Conservation (phyloP, 352 stramenopile species). For the Phytophthora pistaciae region DNA sequence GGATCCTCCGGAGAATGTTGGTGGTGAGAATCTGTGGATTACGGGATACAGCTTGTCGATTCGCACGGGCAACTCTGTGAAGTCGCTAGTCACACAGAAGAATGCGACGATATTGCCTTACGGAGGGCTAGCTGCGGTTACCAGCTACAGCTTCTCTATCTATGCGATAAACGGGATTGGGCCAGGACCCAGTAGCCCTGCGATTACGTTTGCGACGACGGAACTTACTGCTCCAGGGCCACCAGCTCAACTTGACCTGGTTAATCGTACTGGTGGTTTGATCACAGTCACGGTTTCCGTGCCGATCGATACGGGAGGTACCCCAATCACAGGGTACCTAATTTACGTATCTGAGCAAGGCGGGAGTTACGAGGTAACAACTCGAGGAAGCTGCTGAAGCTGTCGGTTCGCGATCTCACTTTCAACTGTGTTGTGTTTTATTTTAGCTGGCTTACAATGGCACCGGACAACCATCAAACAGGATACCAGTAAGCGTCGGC, state of each 20-base stretch:
- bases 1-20: slow-evolving; percentile 54
- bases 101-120: slow-evolving; percentile 50
- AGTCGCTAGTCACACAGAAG: slow-evolving; percentile 28
- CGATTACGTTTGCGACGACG: slow-evolving; percentile 37
- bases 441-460: slow-evolving; percentile 43
- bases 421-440: not conserved
- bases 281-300: slow-evolving; percentile 40
- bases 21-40: slow-evolving; percentile 47
- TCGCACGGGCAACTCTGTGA: slow-evolving; percentile 3
- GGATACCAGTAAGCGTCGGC: slow-evolving; percentile 46
- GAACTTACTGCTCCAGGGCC: slow-evolving; percentile 50
- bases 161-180: slow-evolving; percentile 53
- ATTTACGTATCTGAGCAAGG: slow-evolving; percentile 17
- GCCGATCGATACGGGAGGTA: slow-evolving; percentile 53
- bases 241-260: slow-evolving; percentile 26
- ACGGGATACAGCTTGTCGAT: slow-evolving; percentile 48
- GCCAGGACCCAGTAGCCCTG: slow-evolving; percentile 23
- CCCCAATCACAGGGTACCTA: slow-evolving; percentile 45
- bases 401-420: not conserved
- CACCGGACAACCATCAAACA: slow-evolving; percentile 19
- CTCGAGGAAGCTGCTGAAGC: not conserved
- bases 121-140: slow-evolving; percentile 35
- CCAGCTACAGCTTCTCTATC: slow-evolving; percentile 45
- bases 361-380: slow-evolving; percentile 17
- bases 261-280: slow-evolving; percentile 54